Evolutionary conservation across 345 rosid species (phyloP).

Genomic region (Arabidopsis arenosa): DNA sequence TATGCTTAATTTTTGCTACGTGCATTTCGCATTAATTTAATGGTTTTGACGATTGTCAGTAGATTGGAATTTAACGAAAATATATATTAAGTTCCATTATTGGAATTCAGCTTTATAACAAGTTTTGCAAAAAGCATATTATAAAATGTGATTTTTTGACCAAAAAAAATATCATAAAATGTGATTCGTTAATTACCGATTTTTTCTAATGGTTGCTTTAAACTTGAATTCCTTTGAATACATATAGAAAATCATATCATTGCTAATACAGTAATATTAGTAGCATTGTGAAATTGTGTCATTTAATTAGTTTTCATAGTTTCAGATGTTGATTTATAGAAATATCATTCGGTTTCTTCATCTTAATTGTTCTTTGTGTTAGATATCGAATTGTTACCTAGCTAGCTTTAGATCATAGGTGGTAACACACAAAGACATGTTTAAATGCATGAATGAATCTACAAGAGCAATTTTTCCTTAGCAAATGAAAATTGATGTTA

Average conservation of each 20-base stretch:
- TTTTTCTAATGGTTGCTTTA: not conserved
- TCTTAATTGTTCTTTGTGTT: too few species aligned
- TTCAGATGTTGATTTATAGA: too few species aligned
- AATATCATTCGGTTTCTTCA: too few species aligned
- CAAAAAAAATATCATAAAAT: too few species aligned
- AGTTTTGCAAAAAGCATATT: not conserved
- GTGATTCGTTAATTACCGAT: not conserved
- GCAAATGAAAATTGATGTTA: too few species aligned
- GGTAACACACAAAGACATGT: too few species aligned
- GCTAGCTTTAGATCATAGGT: too few species aligned
- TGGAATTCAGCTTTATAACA: slow-evolving; percentile 21
- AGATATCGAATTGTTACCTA: too few species aligned
- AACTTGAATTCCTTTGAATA: not conserved
- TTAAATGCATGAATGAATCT: too few species aligned
- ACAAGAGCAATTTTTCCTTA: too few species aligned
- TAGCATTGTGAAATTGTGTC: slow-evolving; percentile 1
- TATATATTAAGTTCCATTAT: not conserved
- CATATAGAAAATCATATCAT: not conserved
- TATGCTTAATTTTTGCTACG: slow-evolving; percentile 28
- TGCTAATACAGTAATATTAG: not conserved
- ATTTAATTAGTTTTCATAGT: too few species aligned
- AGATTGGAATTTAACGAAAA: not conserved
- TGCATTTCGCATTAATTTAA: slow-evolving; percentile 36
- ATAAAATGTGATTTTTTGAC: not conserved
- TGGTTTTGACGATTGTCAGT: slow-evolving; percentile 38